Evolutionary conservation across 2,329 filamentous ascomycete species (phyloP).

Genomic region (Verruconis gallopava): DNA sequence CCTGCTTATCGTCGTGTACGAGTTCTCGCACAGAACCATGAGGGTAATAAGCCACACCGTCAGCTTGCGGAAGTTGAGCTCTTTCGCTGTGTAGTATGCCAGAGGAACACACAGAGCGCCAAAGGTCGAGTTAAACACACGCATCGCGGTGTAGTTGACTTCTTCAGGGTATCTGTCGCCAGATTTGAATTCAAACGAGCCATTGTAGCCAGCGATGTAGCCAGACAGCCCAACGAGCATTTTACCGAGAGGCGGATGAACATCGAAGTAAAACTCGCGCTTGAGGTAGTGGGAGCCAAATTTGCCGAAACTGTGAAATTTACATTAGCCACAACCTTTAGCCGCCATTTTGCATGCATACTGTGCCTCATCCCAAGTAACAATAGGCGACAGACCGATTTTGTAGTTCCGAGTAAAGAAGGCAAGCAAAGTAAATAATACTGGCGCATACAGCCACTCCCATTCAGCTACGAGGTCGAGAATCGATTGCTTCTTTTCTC

Average conservation of each 20-base stretch:
- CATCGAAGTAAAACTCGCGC: conserved; percentile 98
- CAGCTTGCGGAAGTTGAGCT: conserved; percentile 72
- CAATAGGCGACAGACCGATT: conserved; percentile 56
- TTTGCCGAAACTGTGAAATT: conserved; percentile 62
- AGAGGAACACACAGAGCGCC: conserved; percentile 85
- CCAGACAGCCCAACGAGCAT: conserved; percentile 96
- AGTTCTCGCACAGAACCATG: conserved; percentile 98
- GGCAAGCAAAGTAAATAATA: conserved; percentile 49
- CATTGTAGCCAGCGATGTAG: conserved; percentile 95
- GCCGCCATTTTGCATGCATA: conserved; percentile 28
- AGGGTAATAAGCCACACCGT: conserved; percentile 91
- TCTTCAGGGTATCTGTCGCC: conserved; percentile 90
- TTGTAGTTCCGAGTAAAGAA: conserved; percentile 57
- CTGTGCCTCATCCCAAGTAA: conserved; percentile 68
- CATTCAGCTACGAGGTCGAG: conserved; percentile 50
- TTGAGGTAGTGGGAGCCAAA: conserved; percentile 99
- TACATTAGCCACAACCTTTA: conserved; percentile 12
- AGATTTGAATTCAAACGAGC: conserved; percentile 98
- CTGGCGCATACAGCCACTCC: conserved; percentile 49
- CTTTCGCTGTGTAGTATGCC: conserved; percentile 88
- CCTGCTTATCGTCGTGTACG: conserved; percentile 95
- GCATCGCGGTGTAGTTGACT: conserved; percentile 97
- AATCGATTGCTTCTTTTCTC: conserved; percentile 34
- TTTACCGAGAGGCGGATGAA: conserved; percentile 91
- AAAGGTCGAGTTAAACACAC: conserved; percentile 91